A percentile compares a stretch with the other conserved stretches of the same genome.
Conservation (phyloP, 495 filamentous ascomycete species). For the Talaromyces ruber region DNA sequence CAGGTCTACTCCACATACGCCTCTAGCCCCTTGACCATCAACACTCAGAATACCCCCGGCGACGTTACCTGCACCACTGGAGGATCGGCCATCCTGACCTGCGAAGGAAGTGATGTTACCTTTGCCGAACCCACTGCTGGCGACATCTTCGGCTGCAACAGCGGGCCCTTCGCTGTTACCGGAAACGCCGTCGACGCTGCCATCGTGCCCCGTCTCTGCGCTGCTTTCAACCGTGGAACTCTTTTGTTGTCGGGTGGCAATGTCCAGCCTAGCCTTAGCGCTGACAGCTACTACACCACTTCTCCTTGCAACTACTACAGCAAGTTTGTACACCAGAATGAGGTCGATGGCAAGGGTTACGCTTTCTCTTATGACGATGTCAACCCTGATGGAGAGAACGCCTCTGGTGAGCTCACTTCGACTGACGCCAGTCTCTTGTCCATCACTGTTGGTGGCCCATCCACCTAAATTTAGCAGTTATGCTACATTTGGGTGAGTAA, state of each 20-base stretch:
- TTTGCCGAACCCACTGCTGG: slow-evolving; percentile 49
- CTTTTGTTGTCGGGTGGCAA: slow-evolving; percentile 34
- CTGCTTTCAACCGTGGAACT: slow-evolving; percentile 61
- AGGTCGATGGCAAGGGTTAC: slow-evolving; percentile 59
- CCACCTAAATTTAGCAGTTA: not conserved
- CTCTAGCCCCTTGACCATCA: slow-evolving; percentile 39
- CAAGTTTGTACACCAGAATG: slow-evolving; percentile 53
- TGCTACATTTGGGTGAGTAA: not conserved
- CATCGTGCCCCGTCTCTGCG: slow-evolving; percentile 56
- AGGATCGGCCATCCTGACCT: slow-evolving; percentile 35
- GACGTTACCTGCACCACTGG: slow-evolving; percentile 43
- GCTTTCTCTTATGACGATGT: slow-evolving; percentile 79
- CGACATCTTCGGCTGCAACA: slow-evolving; percentile 65
- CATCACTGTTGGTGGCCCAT: slow-evolving; percentile 54
- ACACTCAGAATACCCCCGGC: slow-evolving; percentile 51
- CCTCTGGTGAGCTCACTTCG: slow-evolving; percentile 54
- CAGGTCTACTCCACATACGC: slow-evolving; percentile 55
- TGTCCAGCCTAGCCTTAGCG: slow-evolving; percentile 38
- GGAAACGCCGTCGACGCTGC: slow-evolving; percentile 36
- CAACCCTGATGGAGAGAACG: slow-evolving; percentile 46
- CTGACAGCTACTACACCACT: slow-evolving; percentile 43
- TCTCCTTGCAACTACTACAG: slow-evolving; percentile 62
- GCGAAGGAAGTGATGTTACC: slow-evolving; percentile 32
- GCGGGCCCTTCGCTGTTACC: slow-evolving; percentile 50
- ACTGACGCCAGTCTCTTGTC: slow-evolving; percentile 46